Base-by-base conservation (phyloP, 1,284 basidiomycete genomes). In the Xerocomus nothofagi region DNA sequence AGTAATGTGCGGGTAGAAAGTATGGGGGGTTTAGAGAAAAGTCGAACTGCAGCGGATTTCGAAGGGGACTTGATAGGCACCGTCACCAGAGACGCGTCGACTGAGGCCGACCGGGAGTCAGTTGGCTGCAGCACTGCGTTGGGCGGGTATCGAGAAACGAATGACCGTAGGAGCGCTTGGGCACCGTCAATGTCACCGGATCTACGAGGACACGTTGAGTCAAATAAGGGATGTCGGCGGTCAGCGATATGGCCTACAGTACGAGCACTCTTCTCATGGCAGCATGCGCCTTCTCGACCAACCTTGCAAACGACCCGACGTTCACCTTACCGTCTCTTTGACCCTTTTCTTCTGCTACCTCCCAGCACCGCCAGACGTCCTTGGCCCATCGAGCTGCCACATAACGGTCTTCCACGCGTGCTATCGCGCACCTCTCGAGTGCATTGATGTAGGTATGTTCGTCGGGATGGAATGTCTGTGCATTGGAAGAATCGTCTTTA, bases 211-310 rank as follows among this genome's bases (percentile, higher is more conserved):
- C 18, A 43, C 14, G 40, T 37, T 7, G 34, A 37, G 40, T 48
- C 39, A 39, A 20, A 49, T 23, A 48, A 9, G 40, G n/a, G n/a
- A 44, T 20, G 18, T 0, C 47, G 31, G 41, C 31, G 11, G 46
- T 47, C 47, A 26, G 21, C 6, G 21, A 39, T 18, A 49, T 37
- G 18, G 70, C 86, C 53, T 66, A 90, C 86, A 82, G 49, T 17
- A 81, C 59, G 4, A 82, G 68, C 12, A 82, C 65, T n/a, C 80
- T 75, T 50, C 90, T 80, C 74, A 81, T 82, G 20, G 83, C 82
- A 2, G 73, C 63, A 62, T 88, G 78, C 3, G 80, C 81, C 33
- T 76, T 76, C 62, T 91, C 88, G n/a, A 86, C 73, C 47, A 78
- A 59, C 17, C 65, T 57, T 29, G 67, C 64, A 51, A 61, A 68